These are phyloP conservation scores for Cyclotella kingstonii DNA, from an alignment of 108 stramenopile genomes.

Conservation along the genomic window DNA sequence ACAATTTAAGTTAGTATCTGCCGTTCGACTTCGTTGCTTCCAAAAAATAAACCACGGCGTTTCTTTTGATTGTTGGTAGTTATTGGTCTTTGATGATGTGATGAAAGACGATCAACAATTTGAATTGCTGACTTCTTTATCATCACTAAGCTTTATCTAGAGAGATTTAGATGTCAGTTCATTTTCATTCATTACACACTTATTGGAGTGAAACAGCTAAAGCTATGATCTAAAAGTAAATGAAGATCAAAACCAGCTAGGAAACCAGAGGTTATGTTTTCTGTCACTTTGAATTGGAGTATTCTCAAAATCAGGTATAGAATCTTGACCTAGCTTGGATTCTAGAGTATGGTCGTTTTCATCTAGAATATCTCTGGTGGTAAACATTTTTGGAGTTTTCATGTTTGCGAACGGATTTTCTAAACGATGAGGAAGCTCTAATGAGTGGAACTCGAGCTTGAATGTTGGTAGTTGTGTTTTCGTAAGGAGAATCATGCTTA, in stretches of 20 bases:
- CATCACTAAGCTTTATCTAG: too few relatives aligned
- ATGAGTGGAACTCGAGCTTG: neutral
- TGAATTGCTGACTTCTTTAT: too few relatives aligned
- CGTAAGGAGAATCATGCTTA: too few relatives aligned
- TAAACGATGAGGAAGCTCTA: neutral
- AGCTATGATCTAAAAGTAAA: neutral
- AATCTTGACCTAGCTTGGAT: neutral
- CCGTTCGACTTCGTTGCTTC: neutral
- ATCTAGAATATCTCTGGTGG: neutral
- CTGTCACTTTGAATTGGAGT: neutral
- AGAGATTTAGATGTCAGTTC: too few relatives aligned
- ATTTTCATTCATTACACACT: too few relatives aligned
- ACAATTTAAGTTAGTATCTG: neutral
- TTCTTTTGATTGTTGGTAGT: neutral
- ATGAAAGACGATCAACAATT: neutral
- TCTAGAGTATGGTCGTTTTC: neutral
- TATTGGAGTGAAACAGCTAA: neutral
- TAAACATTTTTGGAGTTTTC: neutral
- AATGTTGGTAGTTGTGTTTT: too few relatives aligned
- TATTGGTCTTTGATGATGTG: neutral
- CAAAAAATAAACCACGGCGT: too few relatives aligned
- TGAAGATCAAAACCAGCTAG: neutral
- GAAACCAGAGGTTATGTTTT: neutral
- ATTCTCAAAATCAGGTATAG: too few relatives aligned
- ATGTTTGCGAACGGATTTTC: neutral